A percentile compares a stretch with the other conserved stretches of the same genome.
These are phyloP conservation scores for Psophocarpus tetragonolobus DNA, from an alignment of 306 rosid genomes.

Conservation along the genomic window DNA sequence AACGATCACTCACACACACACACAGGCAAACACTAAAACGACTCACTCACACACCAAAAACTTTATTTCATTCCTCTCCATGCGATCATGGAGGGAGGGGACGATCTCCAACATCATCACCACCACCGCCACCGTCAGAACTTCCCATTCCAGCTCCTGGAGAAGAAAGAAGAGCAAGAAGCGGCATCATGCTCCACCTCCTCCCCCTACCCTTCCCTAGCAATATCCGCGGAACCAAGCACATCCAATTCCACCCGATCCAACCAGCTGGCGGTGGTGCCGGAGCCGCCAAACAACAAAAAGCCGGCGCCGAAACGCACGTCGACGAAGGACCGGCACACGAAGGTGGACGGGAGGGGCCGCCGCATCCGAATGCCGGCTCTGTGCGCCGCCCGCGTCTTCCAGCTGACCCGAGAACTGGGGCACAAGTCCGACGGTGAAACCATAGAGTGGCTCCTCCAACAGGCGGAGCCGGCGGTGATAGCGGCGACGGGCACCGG, in stretches of 20 bases:
- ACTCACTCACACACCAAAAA: not conserved
- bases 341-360: conserved; percentile 47
- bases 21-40: not conserved
- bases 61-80: conserved; percentile 23
- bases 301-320: conserved; percentile 73
- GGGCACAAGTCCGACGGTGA: conserved; percentile 43
- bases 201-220: conserved; percentile 55
- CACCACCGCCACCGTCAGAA: conserved; percentile 61
- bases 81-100: conserved; percentile 91
- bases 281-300: conserved; percentile 47
- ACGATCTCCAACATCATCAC: conserved; percentile 62
- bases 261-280: conserved; percentile 24
- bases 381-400: conserved; percentile 86
- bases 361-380: conserved; percentile 97
- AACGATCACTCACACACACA: not conserved
- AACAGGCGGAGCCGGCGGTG: conserved; percentile 86
- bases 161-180: conserved; percentile 81
- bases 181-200: conserved; percentile 65
- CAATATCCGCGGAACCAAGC: conserved; percentile 51
- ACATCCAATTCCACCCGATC: conserved; percentile 33
- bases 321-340: conserved; percentile 89
- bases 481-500: conserved; percentile 96
- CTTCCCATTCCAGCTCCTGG: conserved; percentile 88
- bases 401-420: conserved; percentile 45
- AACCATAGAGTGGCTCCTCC: conserved; percentile 66